Evolutionary conservation across 805 yeast species (phyloP), one percentile per base, ranked within the genome.

Genomic region (Candida insectorum): DNA sequence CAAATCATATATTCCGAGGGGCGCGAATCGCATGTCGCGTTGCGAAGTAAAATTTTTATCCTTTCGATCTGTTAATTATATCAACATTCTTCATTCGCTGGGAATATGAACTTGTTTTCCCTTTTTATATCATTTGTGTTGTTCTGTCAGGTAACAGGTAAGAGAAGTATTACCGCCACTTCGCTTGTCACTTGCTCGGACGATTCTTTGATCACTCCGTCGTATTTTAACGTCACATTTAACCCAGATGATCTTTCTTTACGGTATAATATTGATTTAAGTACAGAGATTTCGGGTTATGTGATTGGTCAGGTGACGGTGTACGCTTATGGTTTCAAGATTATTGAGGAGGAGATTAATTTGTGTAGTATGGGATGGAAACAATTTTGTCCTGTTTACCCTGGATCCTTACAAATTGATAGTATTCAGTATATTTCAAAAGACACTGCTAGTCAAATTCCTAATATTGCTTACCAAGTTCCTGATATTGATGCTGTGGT

Each of bases 121-220:
- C n/a, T n/a, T n/a, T n/a, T n/a, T n/a, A n/a, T n/a, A n/a, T n/a
- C 11, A 20, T 20, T 20, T 20, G 23, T 20, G 11, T 20, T 8
- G 23, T 20, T 20, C 11, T 8, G 10, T 8, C 10, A 8, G 11
- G 23, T 20, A 11, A 8, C 10, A 11, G 32, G 31, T 10, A 50
- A 45, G 33, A 45, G 71, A 28, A 31, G 49, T 23, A 58, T 67
- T 23, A 37, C 56, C 26, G 95, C 95, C 6, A 65, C 82, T 11
- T 85, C 96, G 3, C 69, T 89, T 43, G 95, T 88, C 30, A 77
- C 94, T 7, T 89, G 97, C 62, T 81, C 81, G 85, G 84, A 79
- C 39, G 65, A 75, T 52, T 81, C 91, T 3, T 78, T 76, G 47
- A 62, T 89, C 38, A 71, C 85, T 3, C 91, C 96, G 3, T 65